These are phyloP conservation scores for Borovskyia barvae DNA, from an alignment of 208 protist species.

Conservation along the genomic window DNA sequence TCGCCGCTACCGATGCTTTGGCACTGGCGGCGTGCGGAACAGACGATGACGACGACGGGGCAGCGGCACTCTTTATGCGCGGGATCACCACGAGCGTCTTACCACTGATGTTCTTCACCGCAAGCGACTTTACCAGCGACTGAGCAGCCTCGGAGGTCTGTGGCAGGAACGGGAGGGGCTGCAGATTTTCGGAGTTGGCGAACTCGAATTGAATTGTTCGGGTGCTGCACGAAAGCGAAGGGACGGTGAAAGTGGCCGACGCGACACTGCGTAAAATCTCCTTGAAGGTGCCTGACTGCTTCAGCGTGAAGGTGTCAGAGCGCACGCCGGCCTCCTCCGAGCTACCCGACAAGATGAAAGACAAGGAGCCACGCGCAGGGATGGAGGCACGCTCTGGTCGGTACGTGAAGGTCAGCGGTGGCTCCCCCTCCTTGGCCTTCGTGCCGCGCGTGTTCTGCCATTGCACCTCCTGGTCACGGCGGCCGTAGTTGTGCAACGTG, in stretches of 20 bases:
- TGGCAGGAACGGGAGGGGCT: background rate
- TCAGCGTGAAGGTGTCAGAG: conserved; percentile 81
- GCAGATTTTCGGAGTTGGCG: conserved; percentile 40
- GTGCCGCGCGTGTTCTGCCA: conserved; percentile 79
- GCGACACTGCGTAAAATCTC: conserved; percentile 74
- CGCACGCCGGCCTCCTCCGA: conserved; percentile 46
- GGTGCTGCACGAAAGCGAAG: conserved; percentile 79
- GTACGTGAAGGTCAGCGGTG: conserved; percentile 75
- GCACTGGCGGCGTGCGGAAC: background rate
- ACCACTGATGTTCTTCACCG: conserved; percentile 86
- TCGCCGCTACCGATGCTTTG: too few species aligned
- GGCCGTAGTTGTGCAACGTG: conserved; percentile 88
- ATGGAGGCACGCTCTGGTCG: conserved; percentile 81
- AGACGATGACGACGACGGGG: background rate
- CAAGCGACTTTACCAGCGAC: conserved; percentile 65
- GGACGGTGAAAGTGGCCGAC: conserved; percentile 80
- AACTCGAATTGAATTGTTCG: conserved; percentile 85
- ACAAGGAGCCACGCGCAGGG: conserved; percentile 29
- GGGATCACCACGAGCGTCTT: conserved; percentile 77
- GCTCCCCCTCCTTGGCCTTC: conserved; percentile 67
- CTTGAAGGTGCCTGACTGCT: conserved; percentile 76
- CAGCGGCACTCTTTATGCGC: conserved; percentile 35
- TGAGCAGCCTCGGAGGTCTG: background rate
- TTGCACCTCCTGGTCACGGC: conserved; percentile 82
- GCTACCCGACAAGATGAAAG: conserved; percentile 71